Evolutionary conservation across 805 yeast genomes (phyloP), one percentile per base, ranked within the genome.

Genomic region (Candida taoyuanica): DNA sequence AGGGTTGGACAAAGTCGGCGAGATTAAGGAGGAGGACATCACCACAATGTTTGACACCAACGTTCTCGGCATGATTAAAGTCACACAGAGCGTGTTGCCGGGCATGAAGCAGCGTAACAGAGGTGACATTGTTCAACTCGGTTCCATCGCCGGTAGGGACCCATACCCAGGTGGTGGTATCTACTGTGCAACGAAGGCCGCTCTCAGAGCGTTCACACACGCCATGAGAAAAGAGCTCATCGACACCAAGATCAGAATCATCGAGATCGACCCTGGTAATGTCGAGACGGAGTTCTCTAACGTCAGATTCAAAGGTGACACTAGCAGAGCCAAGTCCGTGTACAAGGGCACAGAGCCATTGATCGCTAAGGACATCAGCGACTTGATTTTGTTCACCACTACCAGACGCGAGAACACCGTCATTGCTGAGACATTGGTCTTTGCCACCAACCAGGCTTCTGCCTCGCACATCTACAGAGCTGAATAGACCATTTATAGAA

Each of bases 401-500:
- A 67, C 82, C 3, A 73, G 84, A 65, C 71, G 68, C 47, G 66
- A 65, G 46, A 77, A 74, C 52, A 74, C 81, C 0, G 84, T 77
- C 5, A 62, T 78, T 53, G 83, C 84, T 8, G 95, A 88, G 59
- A 71, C 87, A 6, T 70, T 89, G 59, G 79, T 91, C 14, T 86
- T 88, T 64, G 85, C 96, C 14, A 74, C 81, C 34, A 80, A 84
- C 68, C 97, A 89, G 68, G 96, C 94, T 5, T 64, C 70, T 51
- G 85, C 81, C 53, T 42, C 48, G 13, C 56, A 51, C 32, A 58
- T 81, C 29, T 68, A 80, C 68, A 62, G 64, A 43, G 70, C 80
- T 17, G 27, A n/a, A n/a, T n/a, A n/a, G n/a, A n/a, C n/a, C n/a
- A n/a, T n/a, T n/a, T n/a, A n/a, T n/a, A n/a, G n/a, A n/a, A n/a